Base-by-base conservation (phyloP, 352 stramenopile species). In the Phytopythium helicoides region DNA sequence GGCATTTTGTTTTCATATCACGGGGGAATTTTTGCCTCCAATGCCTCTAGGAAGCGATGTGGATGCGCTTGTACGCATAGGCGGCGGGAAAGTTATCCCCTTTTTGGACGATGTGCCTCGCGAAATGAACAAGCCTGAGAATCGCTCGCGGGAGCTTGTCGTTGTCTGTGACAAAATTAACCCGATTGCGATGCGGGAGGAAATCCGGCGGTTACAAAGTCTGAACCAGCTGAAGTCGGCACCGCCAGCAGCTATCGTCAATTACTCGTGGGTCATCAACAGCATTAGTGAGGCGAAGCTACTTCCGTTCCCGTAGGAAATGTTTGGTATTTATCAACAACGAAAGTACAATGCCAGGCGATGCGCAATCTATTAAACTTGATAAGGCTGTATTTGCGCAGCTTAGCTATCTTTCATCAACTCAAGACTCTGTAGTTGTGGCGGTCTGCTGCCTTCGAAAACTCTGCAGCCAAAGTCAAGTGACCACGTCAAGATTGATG, bases 241-340 rank as follows among this genome's bases (percentile, higher is more conserved):
- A 3, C 50, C 60, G 16, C 35, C 35, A 35, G 66, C 74, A 36
- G 56, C 68, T 18, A 81, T 90, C 56, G 80, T 94, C 36, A 91
- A 83, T 62, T 94, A 92, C 60, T 68, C 91, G 56, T 94, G 84
- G 84, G 66, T 94, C 33, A 77, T 94, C 45, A 88, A 92, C 66
- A 92, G 81, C 56, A 90, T 94, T 57, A 92, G 80, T 55, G 80
- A 94, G 54, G 78, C 73, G 25, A 82, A 85, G 42, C 59, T 90
- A 33, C 77, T 77, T 35, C 60, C 68, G 16, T 54, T 73, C 54
- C 52, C 56, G n/a, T 68, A 33, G 54, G 15, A 42, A 7, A 18
- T 23, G 25, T 37, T 16, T 15, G 22, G 26, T 47, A 40, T 19
- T 47, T 52, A 23, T 42, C 18, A 39, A 41, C 23, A 47, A 59